Evolutionary conservation across 2,329 filamentous ascomycete genomes (phyloP).

Genomic region (Ceratocystis variospora): DNA sequence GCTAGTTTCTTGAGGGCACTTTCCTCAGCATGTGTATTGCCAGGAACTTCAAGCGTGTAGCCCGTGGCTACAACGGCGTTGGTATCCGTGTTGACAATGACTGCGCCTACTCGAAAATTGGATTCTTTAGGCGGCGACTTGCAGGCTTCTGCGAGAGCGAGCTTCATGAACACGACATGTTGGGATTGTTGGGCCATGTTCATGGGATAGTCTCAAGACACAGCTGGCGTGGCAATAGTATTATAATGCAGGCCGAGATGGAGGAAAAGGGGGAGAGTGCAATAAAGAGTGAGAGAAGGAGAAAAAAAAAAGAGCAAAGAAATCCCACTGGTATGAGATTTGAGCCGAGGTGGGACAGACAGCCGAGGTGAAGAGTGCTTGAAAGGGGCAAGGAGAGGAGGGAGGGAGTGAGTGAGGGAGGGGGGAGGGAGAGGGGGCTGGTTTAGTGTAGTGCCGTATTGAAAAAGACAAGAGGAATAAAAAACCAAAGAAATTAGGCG

Average conservation of each 20-base stretch:
- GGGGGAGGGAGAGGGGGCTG: not conserved
- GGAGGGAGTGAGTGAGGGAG: not conserved
- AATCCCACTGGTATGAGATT: not conserved
- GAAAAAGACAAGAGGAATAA: not conserved
- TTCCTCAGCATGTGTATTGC: constrained; percentile 95
- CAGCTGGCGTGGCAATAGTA: not conserved
- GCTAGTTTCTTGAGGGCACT: constrained; percentile 70
- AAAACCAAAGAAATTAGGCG: not conserved
- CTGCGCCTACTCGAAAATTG: constrained; percentile 88
- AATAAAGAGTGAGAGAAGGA: not conserved
- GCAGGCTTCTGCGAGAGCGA: constrained; percentile 14
- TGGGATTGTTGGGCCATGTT: not conserved
- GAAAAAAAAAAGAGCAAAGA: not conserved
- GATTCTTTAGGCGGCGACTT: constrained; percentile 63
- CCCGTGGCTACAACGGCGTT: constrained; percentile 59
- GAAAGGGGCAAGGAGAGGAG: not conserved
- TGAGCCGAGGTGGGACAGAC: not conserved
- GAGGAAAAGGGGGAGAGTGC: not conserved
- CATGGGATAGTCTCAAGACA: not conserved
- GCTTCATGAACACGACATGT: constrained; percentile 9
- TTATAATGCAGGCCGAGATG: not conserved
- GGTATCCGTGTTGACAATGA: constrained; percentile 51
- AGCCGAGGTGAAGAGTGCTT: not conserved
- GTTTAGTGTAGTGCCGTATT: not conserved
- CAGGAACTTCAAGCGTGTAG: constrained; percentile 77